These are phyloP conservation scores for Metarhizium album DNA, from an alignment of 2,329 filamentous ascomycete species.

Conservation along the genomic window DNA sequence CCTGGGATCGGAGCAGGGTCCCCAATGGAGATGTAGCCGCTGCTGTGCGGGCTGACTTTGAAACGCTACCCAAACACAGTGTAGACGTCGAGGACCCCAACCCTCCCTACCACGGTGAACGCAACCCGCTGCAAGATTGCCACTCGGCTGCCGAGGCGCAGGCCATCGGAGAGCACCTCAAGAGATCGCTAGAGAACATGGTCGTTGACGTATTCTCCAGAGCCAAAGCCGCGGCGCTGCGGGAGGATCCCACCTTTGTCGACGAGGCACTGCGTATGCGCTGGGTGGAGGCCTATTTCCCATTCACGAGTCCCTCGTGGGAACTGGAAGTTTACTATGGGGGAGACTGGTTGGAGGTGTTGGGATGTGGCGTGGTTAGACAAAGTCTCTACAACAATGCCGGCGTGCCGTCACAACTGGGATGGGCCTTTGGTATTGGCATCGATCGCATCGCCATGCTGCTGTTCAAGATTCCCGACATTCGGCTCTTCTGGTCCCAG, in stretches of 20 bases:
- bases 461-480: slow-evolving; percentile 90
- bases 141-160: slow-evolving; percentile 68
- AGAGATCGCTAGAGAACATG: slow-evolving; percentile 79
- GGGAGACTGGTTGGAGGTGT: slow-evolving; percentile 89
- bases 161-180: slow-evolving; percentile 75
- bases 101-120: slow-evolving; percentile 62
- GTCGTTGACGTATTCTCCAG: slow-evolving; percentile 80
- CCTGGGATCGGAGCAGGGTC: slow-evolving; percentile 66
- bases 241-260: slow-evolving; percentile 35
- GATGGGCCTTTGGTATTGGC: slow-evolving; percentile 93
- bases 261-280: slow-evolving; percentile 72
- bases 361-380: slow-evolving; percentile 84
- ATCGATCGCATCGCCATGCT: slow-evolving; percentile 96
- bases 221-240: slow-evolving; percentile 55
- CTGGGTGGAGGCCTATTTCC: slow-evolving; percentile 97
- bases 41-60: slow-evolving; percentile 60
- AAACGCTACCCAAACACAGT: slow-evolving; percentile 59
- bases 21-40: slow-evolving; percentile 47
- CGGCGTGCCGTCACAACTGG: slow-evolving; percentile 61
- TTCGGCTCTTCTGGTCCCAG: slow-evolving; percentile 88
- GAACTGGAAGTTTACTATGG: slow-evolving; percentile 93
- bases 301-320: slow-evolving; percentile 92
- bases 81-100: slow-evolving; percentile 77
- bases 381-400: slow-evolving; percentile 74
- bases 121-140: slow-evolving; percentile 70